These are phyloP conservation scores for Aspergillus bombycis DNA, from an alignment of 2,329 filamentous ascomycete genomes.

Conservation along the genomic window DNA sequence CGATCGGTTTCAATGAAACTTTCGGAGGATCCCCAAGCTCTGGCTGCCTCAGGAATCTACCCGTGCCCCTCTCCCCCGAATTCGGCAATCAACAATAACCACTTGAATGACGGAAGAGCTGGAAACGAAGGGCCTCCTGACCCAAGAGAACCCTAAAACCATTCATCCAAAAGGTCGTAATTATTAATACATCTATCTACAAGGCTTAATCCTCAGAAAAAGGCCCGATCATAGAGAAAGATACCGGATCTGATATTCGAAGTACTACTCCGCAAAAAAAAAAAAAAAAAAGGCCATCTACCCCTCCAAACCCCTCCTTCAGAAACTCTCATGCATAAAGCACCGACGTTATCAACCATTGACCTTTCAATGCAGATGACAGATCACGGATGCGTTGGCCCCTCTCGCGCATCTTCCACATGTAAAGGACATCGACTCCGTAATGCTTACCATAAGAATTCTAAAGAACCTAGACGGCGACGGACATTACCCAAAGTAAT, in stretches of 20 bases:
- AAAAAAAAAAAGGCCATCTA: neutral
- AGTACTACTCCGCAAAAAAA: neutral
- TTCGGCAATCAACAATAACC: neutral
- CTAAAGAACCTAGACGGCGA: neutral
- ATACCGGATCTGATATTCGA: neutral
- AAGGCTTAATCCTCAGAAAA: neutral
- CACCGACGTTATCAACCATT: neutral
- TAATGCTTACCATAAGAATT: neutral
- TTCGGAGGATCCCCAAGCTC: neutral
- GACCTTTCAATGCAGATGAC: neutral
- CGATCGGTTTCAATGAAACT: neutral
- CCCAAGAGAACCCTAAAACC: neutral
- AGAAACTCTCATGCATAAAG: neutral
- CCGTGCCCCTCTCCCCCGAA: neutral
- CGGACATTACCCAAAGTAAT: neutral
- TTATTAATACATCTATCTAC: neutral
- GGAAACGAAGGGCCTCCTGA: neutral
- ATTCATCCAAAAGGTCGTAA: neutral
- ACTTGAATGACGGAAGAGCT: neutral
- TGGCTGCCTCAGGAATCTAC: neutral
- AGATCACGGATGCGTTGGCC: slow-evolving; percentile 2
- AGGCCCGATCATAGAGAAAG: neutral
- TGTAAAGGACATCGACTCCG: neutral
- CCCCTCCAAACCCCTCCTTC: neutral
- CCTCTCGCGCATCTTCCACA: neutral